Base-by-base conservation (phyloP, 2,329 filamentous ascomycete species). In the Epichloe typhina region DNA sequence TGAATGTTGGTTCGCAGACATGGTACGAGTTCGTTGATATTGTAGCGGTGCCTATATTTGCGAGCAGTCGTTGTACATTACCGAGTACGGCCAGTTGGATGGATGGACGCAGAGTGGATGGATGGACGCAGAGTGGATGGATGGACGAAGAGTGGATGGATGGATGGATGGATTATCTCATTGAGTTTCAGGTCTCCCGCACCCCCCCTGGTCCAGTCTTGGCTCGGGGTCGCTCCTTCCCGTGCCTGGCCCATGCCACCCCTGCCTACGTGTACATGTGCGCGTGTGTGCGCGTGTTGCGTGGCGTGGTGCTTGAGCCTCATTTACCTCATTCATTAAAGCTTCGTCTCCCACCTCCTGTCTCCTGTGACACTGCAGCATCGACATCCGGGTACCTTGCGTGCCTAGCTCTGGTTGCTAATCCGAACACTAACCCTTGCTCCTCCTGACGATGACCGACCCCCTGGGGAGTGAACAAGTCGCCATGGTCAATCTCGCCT, bases 401-500 rank as follows among this genome's bases (percentile, higher is more conserved):
- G 23, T 41, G 39, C 39, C 17, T 9, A 21, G 39, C 39, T 40
- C n/a, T 17, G 15, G 39, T 21, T 21, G 19, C 36, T 7, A 7
- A 26, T 26, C 23, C 23, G 23, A 23, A 8, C 4, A 36, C 21
- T 39, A 4, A 5, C 21, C 12, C 23, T 12, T 44, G 13, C 21
- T 19, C 15, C 17, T 23, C 26, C 26, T 4, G 26, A 31, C 26
- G 40, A 26, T 17, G 40, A 15, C 40, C 33, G 41, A 19, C 17
- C 12, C n/a, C 31, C 9, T 31, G 26, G 31, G 31, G 31, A 31
- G 31, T 31, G 31, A 15, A 33, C 38, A 35, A 5, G 2, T 39
- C 21, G 43, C 17, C 46, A 48, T 46, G 39, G 23, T 48, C 31
- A 43, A 51, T n/a, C 46, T 51, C 39, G 45, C 50, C 39, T 13